Conservation (phyloP, 768 basidiomycete genomes). For the Suillus paluster region DNA sequence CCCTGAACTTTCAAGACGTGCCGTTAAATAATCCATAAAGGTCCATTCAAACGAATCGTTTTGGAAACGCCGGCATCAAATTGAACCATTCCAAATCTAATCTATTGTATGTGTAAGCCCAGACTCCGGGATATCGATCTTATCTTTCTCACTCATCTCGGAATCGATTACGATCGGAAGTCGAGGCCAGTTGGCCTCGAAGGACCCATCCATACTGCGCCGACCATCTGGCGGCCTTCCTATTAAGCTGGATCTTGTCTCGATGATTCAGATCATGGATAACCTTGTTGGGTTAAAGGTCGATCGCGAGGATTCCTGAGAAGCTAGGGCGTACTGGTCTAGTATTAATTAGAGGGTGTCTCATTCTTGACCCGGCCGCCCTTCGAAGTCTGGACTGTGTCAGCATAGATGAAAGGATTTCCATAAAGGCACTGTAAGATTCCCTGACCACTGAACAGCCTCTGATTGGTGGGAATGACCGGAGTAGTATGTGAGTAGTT, state of each 20-base stretch:
- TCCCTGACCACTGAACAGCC: not conserved
- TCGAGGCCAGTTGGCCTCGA: not conserved
- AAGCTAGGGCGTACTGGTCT: not conserved
- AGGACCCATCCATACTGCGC: not conserved
- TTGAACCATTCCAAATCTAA: not conserved
- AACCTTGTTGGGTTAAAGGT: not conserved
- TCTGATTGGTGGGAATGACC: not conserved
- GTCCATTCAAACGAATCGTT: not conserved
- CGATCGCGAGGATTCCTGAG: not conserved
- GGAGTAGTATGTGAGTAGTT: no score
- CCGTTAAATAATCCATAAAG: no score
- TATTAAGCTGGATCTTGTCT: not conserved
- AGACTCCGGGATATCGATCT: not conserved
- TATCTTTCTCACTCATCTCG: slow-evolving; percentile 2
- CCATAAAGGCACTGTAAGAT: not conserved
- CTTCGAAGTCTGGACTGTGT: not conserved
- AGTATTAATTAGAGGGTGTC: not conserved
- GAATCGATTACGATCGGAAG: not conserved
- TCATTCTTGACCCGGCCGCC: not conserved
- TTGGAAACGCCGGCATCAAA: not conserved
- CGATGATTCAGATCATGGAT: not conserved
- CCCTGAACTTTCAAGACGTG: not conserved
- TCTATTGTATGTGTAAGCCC: not conserved
- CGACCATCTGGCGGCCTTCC: not conserved
- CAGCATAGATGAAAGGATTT: not conserved